phyloP scores from a whole-genome alignment of 805 yeast species.

The Pichia ethanolica region DNA sequence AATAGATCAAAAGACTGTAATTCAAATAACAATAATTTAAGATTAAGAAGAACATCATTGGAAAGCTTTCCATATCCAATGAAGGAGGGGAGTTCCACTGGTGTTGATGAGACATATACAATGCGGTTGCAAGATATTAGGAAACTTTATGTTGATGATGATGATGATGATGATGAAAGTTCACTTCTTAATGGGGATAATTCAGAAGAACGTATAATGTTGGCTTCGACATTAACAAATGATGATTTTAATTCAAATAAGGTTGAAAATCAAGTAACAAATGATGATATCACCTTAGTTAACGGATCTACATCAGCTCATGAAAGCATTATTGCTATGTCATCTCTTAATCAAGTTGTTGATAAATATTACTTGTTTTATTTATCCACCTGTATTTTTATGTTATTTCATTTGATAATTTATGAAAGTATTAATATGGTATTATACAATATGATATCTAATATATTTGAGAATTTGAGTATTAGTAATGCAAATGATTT shows the following conservation, averaged over 20 bases:
- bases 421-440: constrained; percentile 4
- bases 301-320: not conserved
- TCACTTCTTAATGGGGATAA: too few relatives aligned
- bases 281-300: not conserved
- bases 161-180: too few relatives aligned
- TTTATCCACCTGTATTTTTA: not conserved
- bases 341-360: not conserved
- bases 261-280: not conserved
- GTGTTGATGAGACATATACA: too few relatives aligned
- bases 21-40: too few relatives aligned
- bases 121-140: too few relatives aligned
- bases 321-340: not conserved
- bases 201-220: not conserved
- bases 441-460: not conserved
- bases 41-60: too few relatives aligned
- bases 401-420: constrained; percentile 1
- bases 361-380: constrained; percentile 6
- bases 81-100: too few relatives aligned
- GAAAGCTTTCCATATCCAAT: too few relatives aligned
- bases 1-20: too few relatives aligned
- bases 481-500: not conserved
- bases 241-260: not conserved
- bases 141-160: too few relatives aligned
- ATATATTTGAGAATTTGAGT: not conserved
- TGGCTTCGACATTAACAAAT: not conserved